Percentiles rank a stretch among this genome's conserved stretches.
These are phyloP conservation scores for Leccinum subtestaceum DNA, from an alignment of 768 basidiomycete genomes.

Conservation along the genomic window DNA sequence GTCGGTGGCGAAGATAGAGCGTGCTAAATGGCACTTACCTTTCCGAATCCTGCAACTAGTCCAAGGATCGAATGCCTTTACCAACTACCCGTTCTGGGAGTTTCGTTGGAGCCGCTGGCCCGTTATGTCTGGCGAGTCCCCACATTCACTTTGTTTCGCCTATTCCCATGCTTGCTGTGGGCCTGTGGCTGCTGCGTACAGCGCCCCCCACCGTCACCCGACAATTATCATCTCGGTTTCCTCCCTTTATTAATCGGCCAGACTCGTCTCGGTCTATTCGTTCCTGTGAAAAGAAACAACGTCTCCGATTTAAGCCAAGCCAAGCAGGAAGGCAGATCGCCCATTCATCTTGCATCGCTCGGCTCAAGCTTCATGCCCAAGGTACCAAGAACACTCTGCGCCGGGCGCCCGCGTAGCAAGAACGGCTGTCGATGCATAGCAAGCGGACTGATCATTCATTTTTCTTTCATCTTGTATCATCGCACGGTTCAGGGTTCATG, in stretches of 20 bases:
- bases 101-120: not conserved
- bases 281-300: not conserved
- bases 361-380: not conserved
- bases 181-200: not conserved
- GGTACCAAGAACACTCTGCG: not conserved
- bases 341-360: not conserved
- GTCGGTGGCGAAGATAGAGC: not conserved
- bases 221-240: not conserved
- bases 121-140: not conserved
- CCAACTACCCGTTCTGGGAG: too few species aligned
- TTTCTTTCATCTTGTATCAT: not conserved
- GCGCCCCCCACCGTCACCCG: not conserved
- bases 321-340: not conserved
- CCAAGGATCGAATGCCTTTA: not conserved
- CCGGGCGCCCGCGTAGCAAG: not conserved
- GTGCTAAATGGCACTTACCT: not conserved
- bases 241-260: not conserved
- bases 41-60: not conserved
- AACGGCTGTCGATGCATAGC: not conserved
- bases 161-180: not conserved
- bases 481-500: not conserved
- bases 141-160: not conserved
- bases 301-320: not conserved
- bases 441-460: not conserved
- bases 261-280: not conserved